Base-by-base conservation (phyloP, 345 rosid genomes). In the Barbarea vulgaris region DNA sequence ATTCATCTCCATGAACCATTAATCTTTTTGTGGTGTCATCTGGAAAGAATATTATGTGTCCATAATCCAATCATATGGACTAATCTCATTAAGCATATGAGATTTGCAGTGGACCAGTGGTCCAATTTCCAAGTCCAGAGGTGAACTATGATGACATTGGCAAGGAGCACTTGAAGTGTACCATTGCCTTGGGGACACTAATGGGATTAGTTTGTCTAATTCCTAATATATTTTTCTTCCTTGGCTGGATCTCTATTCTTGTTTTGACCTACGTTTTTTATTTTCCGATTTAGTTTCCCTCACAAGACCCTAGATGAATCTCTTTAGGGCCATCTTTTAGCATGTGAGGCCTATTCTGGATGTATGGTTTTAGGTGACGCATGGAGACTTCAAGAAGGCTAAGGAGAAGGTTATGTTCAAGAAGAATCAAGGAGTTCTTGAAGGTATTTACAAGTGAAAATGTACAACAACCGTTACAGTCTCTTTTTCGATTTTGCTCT, bases 381-480 rank as follows among this genome's bases (percentile, higher is more conserved):
- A 90, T 70, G 70, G 75, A 0, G 98, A 92, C 82, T 87, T 95
- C 72, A 92, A 92, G 91, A 92, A 95, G 75, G 97, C 96, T 0
- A 95, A 95, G 79, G 99, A 95, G 42, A 95, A 90, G 89, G 97
- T 95, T 71, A 90, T 92, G 99, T 90, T 84, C 88, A 95, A 95
- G 87, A 95, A 92, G 93, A 92, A 92, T 55, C 97, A 95, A 84
- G 99, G 99, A 36, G 97, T 92, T 19, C 99, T 97, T 4, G 99
- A 95, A 84, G 99, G 97, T 37, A 91, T 95, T 55, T 95, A 92
- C 76, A 88, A 92, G 96, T 92, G 54, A 64, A 44, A 39, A 46
- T 11, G 25, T 37, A 42, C 53, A 17, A 3, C 27, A 18, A 19
- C 56, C 47, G 1, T 30, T 64, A 17, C 42, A 64, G 1, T 63